Base-by-base conservation (phyloP, 208 protist genomes). In the Crithidia acanthocephali region DNA sequence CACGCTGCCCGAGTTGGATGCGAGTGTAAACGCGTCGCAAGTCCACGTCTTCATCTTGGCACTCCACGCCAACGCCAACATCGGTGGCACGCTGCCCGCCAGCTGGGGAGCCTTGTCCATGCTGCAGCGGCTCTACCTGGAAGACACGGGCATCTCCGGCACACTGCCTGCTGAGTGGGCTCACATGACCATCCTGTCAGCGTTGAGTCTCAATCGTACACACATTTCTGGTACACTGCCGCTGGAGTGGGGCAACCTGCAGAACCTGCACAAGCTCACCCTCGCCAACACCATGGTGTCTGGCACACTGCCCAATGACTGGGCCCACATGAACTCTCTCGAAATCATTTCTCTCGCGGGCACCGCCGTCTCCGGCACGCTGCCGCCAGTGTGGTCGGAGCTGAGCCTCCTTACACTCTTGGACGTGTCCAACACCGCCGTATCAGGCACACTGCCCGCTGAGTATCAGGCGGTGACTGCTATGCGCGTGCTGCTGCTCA, bases 1-100 rank as follows among this genome's bases (percentile, higher is more conserved):
- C 44, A 56, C 30, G 0, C 61, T 66, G 44, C 61, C 61, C 2
- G 61, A 53, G 11, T 47, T 66, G 20, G 32, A 66, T 2, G 61
- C 44, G 16, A 20, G 30, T 44, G 4, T 66, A 2, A 56, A 56
- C 47, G 61, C 61, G 32, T 65, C 44, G 16, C 44, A 23, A 22
- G 28, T 65, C 1, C 59, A 37, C 2, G 8, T 65, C 7, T 3
- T 11, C 16, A 6, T 35, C 44, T 16, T 65, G 11, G 2, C 5
- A 13, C 0, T 65, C 18, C 1, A 13, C 16, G 11, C 2, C 44
- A 65, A 25, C 8, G 1, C 23, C 1, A 28, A 10, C 11, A 35
- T 65, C 6, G 1, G 15, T 13, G 59, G 59, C 11, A 27, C 59
- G 16, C 44, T 65, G 59, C 59, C 44, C 1, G 1, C 44, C 44